Base-by-base conservation (phyloP, 768 basidiomycete species). In the Auricularia heimuer region DNA sequence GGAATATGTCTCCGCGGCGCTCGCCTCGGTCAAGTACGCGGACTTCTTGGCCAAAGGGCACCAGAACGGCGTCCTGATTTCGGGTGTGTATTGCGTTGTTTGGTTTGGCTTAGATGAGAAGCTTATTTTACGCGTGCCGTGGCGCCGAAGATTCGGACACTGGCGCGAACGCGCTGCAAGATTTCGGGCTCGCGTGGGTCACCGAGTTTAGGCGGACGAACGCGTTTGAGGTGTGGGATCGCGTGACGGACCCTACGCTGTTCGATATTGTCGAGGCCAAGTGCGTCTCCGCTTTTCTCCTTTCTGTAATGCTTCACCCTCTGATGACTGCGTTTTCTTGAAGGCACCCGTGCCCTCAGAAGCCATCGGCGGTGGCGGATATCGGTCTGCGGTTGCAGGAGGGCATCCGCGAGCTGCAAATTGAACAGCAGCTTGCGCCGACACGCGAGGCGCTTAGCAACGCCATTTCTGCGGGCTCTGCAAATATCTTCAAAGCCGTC, bases 221-320 rank as follows among this genome's bases (percentile, higher is more conserved):
- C 69, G 94, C 94, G 0, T 95, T 86, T 73, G 85, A 89, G 63
- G 84, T 92, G 3, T 99, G 97, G 97, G 86, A 98, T 62, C 79
- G 84, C 56, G 84, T 86, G 47, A 98, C 97, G 1, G 97, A 99
- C 74, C 89, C 93, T 1, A 79, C 93, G 67, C 76, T 98, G 11
- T 99, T 99, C 72, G 97, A 99, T 72, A 91, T 98, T 61, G 84
- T 96, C 63, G 97, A 99, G 73, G 91, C 96, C 42, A 81, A 91
- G 93, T 94, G 67, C 34, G 78, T 72, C 16, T 68, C 18, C 18
- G 44, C 45, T 33, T 69, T 63, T 16, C 0, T 1, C 3, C 16
- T 51, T 8, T 62, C 60, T 63, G 44, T 21, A n/a, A 4, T 21
- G 11, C 47, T n/a, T 63, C 47, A 21, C 39, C 29, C 47, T 37